A percentile compares a stretch with the other conserved stretches of the same genome.
Evolutionary conservation across 176 grass and related monocot species (phyloP).

Genomic region (maize (Zea mays)): DNA sequence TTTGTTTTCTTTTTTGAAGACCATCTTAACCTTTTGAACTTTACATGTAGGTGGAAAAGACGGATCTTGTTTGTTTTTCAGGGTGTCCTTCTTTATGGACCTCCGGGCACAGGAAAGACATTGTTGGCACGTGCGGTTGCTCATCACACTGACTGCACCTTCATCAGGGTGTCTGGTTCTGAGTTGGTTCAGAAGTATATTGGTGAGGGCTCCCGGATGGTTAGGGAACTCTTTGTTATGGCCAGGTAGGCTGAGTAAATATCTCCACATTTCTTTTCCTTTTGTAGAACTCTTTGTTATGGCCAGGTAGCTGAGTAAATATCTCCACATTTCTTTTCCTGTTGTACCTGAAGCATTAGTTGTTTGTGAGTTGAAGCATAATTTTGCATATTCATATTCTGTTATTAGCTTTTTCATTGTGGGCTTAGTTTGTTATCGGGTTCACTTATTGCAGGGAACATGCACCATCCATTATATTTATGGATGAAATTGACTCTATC

Average conservation of each 20-base stretch:
- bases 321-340: too few species aligned
- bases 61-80: slow-evolving; percentile 36
- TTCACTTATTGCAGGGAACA: slow-evolving; percentile 68
- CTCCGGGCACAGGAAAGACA: slow-evolving; percentile 96
- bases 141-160: slow-evolving; percentile 98
- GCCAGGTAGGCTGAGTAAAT: slow-evolving; percentile 63
- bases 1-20: slow-evolving; percentile 13
- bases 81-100: slow-evolving; percentile 98
- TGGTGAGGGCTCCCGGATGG: slow-evolving; percentile 96
- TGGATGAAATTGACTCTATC: slow-evolving; percentile 99
- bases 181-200: slow-evolving; percentile 99
- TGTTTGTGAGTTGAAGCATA: slow-evolving; percentile 8
- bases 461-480: slow-evolving; percentile 96
- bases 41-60: neutral
- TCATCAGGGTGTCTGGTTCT: slow-evolving; percentile 98
- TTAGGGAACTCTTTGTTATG: slow-evolving; percentile 98
- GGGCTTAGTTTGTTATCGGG: slow-evolving; percentile 38
- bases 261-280: neutral
- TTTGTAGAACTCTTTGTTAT: too few species aligned
- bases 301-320: too few species aligned
- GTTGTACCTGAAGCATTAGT: slow-evolving; percentile 1
- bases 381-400: neutral
- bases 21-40: neutral
- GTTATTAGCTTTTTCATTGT: neutral
- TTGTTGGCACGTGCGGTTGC: slow-evolving; percentile 92